Percentiles rank a stretch among this genome's conserved stretches.
These are phyloP conservation scores for Filobasidium uniguttulatum DNA, from an alignment of 1,284 basidiomycete species.

Conservation along the genomic window DNA sequence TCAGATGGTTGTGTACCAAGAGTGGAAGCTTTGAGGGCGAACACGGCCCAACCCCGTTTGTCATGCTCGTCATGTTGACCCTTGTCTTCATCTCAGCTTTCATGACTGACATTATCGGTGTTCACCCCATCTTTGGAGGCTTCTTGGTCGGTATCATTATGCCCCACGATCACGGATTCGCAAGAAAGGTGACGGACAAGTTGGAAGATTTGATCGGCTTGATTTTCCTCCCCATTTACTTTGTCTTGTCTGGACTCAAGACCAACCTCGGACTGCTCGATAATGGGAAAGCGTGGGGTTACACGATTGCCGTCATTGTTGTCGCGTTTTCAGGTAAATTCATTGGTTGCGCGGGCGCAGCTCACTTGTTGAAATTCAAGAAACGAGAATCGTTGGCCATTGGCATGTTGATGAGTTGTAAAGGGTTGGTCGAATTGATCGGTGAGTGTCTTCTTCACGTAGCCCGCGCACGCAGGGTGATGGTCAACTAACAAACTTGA, in stretches of 20 bases:
- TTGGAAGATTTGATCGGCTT: slow-evolving; percentile 56
- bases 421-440: slow-evolving; percentile 47
- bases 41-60: slow-evolving; percentile 53
- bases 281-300: slow-evolving; percentile 68
- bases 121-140: slow-evolving; percentile 68
- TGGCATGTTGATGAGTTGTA: slow-evolving; percentile 84
- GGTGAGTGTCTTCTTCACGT: neutral
- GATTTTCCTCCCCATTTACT: slow-evolving; percentile 73
- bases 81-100: slow-evolving; percentile 66
- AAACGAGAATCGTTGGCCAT: slow-evolving; percentile 70
- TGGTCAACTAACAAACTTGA: neutral
- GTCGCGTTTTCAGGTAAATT: slow-evolving; percentile 72
- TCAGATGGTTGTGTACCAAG: slow-evolving; percentile 57
- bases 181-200: slow-evolving; percentile 58
- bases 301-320: slow-evolving; percentile 62
- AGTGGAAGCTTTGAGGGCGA: slow-evolving; percentile 64
- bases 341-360: slow-evolving; percentile 50
- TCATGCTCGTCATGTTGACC: slow-evolving; percentile 65
- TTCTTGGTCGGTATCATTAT: slow-evolving; percentile 81
- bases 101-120: slow-evolving; percentile 73
- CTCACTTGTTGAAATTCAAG: slow-evolving; percentile 53
- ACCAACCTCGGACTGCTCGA: slow-evolving; percentile 71
- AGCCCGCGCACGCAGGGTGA: neutral
- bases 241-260: slow-evolving; percentile 62
- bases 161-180: slow-evolving; percentile 74